Evolutionary conservation across 768 basidiomycete genomes (phyloP), one percentile per base, ranked within the genome.

Genomic region (Glaciozyma antarctica): DNA sequence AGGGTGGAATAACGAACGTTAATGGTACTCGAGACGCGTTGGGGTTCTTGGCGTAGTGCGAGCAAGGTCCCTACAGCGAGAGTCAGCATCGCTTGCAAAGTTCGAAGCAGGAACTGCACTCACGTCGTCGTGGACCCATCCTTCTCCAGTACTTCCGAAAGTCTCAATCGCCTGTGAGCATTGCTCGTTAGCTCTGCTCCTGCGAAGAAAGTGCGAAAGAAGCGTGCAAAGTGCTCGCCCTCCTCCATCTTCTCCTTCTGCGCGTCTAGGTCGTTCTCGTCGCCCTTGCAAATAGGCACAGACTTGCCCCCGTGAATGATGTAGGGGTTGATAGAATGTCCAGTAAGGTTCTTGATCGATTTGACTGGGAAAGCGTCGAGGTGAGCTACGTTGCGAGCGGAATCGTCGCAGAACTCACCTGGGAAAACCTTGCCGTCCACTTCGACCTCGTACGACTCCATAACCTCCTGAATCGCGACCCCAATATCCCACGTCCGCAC

Each of bases 381-480:
- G 6, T 48, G 13, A 19, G 19, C 47, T 19, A 19, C 3, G 22
- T 3, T 15, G 15, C 58, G 49, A 38, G 10, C 10, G 21, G 44
- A 43, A 43, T 32, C 24, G 54, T 13, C 5, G 48, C 12, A 58
- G 8, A 41, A 47, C 67, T 21, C 2, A 69, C 71, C 71, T 19
- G 61, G 71, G 2, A 65, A 45, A 15, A 66, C 81, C 73, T 90
- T 90, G 28, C 89, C 86, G 19, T 83, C 82, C n/a, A 93, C 83
- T 73, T 91, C 90, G 16, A 99, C 94, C 75, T 98, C 95, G 73
- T 97, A 97, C 1, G 88, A 90, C 75, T 97, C 92, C 95, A 99
- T 99, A 3, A 91, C 93, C 76, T 99, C 95, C 77, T 99, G 94
- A 61, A 98, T 93, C 58, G 83, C 82, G 0, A 85, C 91, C 3